These are phyloP conservation scores for Hypoxylon lienhwacheense DNA, from an alignment of 495 filamentous ascomycete genomes.

Conservation along the genomic window DNA sequence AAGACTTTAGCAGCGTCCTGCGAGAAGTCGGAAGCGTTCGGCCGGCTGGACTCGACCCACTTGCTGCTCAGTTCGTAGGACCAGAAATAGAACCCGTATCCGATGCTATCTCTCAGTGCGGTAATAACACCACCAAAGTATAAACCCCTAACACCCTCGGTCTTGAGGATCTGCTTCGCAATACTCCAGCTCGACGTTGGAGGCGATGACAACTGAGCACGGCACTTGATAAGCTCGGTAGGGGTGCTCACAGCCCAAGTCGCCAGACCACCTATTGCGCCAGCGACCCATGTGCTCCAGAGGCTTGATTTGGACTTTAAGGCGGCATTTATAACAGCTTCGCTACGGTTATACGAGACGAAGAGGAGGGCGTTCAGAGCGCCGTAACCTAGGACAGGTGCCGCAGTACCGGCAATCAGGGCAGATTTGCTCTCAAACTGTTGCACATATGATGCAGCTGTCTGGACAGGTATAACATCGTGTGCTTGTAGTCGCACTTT, in stretches of 20 bases:
- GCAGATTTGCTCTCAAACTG: slow-evolving; percentile 41
- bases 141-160: slow-evolving; percentile 67
- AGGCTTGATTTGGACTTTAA: slow-evolving; percentile 47
- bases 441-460: slow-evolving; percentile 27
- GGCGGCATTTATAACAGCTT: slow-evolving; percentile 56
- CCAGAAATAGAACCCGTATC: slow-evolving; percentile 94
- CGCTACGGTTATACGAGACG: slow-evolving; percentile 77
- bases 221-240: slow-evolving; percentile 85
- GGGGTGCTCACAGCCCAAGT: slow-evolving; percentile 81
- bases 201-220: slow-evolving; percentile 62
- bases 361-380: slow-evolving; percentile 88
- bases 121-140: slow-evolving; percentile 81
- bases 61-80: slow-evolving; percentile 75
- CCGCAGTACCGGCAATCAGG: slow-evolving; percentile 64
- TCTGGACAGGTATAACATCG: slow-evolving; percentile 20
- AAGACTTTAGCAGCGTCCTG: slow-evolving; percentile 65
- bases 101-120: slow-evolving; percentile 76
- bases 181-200: slow-evolving; percentile 59
- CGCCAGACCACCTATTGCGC: slow-evolving; percentile 74
- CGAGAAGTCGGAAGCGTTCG: slow-evolving; percentile 31
- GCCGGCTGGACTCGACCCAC: slow-evolving; percentile 45
- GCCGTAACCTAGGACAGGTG: slow-evolving; percentile 84
- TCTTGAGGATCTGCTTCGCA: slow-evolving; percentile 59
- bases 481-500: slow-evolving; percentile 79
- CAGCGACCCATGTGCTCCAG: slow-evolving; percentile 70